A percentile compares a stretch with the other conserved stretches of the same genome.
phyloP scores from a whole-genome alignment of 129 eudicot species.

The Flaveria robusta region DNA sequence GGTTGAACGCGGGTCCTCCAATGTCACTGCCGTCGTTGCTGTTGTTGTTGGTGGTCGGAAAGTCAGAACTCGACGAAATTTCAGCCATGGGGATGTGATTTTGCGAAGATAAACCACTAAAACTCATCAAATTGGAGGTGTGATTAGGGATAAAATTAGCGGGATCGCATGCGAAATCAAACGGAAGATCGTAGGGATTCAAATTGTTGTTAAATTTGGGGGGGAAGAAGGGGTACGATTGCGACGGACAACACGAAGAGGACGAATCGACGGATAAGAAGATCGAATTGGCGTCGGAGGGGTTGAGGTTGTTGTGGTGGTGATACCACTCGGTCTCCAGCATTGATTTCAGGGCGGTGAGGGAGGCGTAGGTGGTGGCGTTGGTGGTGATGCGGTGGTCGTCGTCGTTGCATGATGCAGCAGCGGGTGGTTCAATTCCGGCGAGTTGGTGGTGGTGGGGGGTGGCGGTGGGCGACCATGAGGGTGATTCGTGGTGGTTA shows the following conservation, averaged over 20 bases:
- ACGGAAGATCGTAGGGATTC: slow-evolving; percentile 33
- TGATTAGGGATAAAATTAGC: slow-evolving; percentile 34
- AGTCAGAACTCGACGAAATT: slow-evolving; percentile 39
- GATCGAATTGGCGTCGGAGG: slow-evolving; percentile 26
- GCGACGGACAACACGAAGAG: slow-evolving; percentile 57
- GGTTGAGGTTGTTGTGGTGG: slow-evolving; percentile 13
- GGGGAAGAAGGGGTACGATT: slow-evolving; percentile 36
- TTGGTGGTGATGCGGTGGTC: slow-evolving; percentile 17
- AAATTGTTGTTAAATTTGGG: slow-evolving; percentile 26
- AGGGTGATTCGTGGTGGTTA: slow-evolving; percentile 40
- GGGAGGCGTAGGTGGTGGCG: slow-evolving; percentile 30
- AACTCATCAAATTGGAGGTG: slow-evolving; percentile 31
- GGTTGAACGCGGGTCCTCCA: slow-evolving; percentile 33
- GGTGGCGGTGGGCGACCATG: slow-evolving; percentile 37
- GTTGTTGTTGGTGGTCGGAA: slow-evolving; percentile 31
- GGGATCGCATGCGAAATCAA: slow-evolving; percentile 49
- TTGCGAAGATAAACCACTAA: slow-evolving; percentile 29
- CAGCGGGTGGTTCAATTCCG: slow-evolving; percentile 7
- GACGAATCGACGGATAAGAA: slow-evolving; percentile 51
- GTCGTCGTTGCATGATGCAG: slow-evolving; percentile 9
- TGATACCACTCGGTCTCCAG: slow-evolving; percentile 63
- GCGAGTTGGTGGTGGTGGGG: not conserved
- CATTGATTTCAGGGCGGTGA: slow-evolving; percentile 57
- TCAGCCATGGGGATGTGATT: slow-evolving; percentile 22
- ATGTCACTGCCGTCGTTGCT: slow-evolving; percentile 25